These are phyloP conservation scores for Sugiyamaella japonica DNA, from an alignment of 1,139 yeast genomes.

Conservation along the genomic window DNA sequence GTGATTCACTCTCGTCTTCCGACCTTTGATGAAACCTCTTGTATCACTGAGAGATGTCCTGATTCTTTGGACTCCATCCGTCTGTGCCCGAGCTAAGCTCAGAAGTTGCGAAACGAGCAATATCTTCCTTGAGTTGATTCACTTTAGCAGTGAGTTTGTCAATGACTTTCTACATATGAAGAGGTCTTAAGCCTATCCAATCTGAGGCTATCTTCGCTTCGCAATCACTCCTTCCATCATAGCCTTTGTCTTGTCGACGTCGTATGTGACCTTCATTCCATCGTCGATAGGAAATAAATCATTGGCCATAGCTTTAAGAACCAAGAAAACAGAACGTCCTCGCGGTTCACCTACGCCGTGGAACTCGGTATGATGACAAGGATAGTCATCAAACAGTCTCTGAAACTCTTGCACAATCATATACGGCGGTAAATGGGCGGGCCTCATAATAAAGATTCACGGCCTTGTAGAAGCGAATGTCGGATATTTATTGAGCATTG, in stretches of 20 bases:
- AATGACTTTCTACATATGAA: slow-evolving; percentile 75
- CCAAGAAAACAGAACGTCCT: slow-evolving; percentile 71
- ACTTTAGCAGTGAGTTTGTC: slow-evolving; percentile 62
- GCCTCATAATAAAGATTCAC: slow-evolving; percentile 41
- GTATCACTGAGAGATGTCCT: too few species aligned
- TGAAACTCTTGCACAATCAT: slow-evolving; percentile 76
- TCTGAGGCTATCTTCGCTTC: slow-evolving; percentile 73
- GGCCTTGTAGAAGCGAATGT: slow-evolving; percentile 62
- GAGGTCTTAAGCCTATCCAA: slow-evolving; percentile 72
- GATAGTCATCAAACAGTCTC: slow-evolving; percentile 68
- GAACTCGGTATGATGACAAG: slow-evolving; percentile 64
- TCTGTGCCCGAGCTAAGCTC: not conserved
- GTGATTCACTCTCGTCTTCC: too few species aligned
- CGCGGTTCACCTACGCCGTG: slow-evolving; percentile 45
- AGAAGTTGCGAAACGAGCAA: slow-evolving; percentile 51
- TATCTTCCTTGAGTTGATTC: slow-evolving; percentile 66
- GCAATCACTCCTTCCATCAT: slow-evolving; percentile 51
- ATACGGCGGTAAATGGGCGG: slow-evolving; percentile 66
- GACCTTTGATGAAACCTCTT: too few species aligned
- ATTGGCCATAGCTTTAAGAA: slow-evolving; percentile 87
- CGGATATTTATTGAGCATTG: slow-evolving; percentile 81
- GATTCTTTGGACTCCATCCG: too few species aligned
- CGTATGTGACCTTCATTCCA: slow-evolving; percentile 55
- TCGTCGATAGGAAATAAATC: slow-evolving; percentile 58
- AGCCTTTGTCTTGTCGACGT: slow-evolving; percentile 57